These are phyloP conservation scores for Aspergillus arachidicola DNA, from an alignment of 2,329 filamentous ascomycete genomes.

Conservation along the genomic window DNA sequence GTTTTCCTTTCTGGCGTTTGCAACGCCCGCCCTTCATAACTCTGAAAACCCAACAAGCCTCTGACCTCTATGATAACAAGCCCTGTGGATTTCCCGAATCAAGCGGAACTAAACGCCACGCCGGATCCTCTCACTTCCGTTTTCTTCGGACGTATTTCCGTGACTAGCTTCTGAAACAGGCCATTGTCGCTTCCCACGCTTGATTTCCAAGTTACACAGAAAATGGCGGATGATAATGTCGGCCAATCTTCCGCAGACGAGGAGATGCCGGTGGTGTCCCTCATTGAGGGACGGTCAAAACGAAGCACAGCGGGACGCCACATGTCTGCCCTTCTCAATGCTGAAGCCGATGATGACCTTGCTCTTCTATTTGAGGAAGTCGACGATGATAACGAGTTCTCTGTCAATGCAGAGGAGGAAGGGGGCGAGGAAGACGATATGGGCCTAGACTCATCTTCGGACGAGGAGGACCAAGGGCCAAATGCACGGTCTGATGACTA, in stretches of 20 bases:
- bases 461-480: conserved; percentile 74
- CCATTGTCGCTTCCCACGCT: not conserved
- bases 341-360: conserved; percentile 70
- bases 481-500: conserved; percentile 64
- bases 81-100: not conserved
- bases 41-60: not conserved
- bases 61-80: not conserved
- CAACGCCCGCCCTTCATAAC: not conserved
- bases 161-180: not conserved
- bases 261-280: conserved; percentile 36
- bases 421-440: conserved; percentile 59
- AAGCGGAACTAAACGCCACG: not conserved
- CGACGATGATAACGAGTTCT: conserved; percentile 55
- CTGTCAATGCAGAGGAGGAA: conserved; percentile 42
- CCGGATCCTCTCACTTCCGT: not conserved
- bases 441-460: conserved; percentile 82
- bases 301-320: conserved; percentile 83
- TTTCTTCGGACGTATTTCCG: not conserved
- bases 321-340: conserved; percentile 75
- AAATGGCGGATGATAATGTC: conserved; percentile 29
- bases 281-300: conserved; percentile 59
- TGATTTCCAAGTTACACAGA: conserved; percentile 4
- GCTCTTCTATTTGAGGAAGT: conserved; percentile 67
- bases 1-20: not conserved
- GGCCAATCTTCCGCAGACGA: conserved; percentile 29